These are phyloP conservation scores for Alternaria tenuissima DNA, from an alignment of 2,329 filamentous ascomycete species.

Conservation along the genomic window DNA sequence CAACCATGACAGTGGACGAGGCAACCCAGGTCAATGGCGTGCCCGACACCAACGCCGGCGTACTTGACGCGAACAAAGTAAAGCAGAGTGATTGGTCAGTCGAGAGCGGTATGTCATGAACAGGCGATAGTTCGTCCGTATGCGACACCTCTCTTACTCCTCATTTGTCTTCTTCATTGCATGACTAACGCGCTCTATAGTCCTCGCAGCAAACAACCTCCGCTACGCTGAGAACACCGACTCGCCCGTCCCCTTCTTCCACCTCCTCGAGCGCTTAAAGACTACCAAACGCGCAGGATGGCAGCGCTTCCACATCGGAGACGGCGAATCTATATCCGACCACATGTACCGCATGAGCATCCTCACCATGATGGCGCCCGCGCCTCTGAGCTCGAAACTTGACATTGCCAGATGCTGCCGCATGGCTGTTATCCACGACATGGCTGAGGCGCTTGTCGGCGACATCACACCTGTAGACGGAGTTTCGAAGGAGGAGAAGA, in stretches of 20 bases:
- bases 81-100: slow-evolving; percentile 50
- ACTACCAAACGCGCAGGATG: slow-evolving; percentile 96
- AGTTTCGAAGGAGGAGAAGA: slow-evolving; percentile 87
- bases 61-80: slow-evolving; percentile 40
- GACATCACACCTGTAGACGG: slow-evolving; percentile 95
- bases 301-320: slow-evolving; percentile 80
- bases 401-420: slow-evolving; percentile 86
- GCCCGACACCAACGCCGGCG: slow-evolving; percentile 46
- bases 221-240: slow-evolving; percentile 66
- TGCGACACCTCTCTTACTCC: slow-evolving; percentile 37
- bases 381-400: slow-evolving; percentile 73
- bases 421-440: slow-evolving; percentile 97
- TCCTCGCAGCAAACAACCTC: slow-evolving; percentile 69
- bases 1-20: slow-evolving; percentile 43
- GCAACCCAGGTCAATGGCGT: slow-evolving; percentile 54
- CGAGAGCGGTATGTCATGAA: slow-evolving; percentile 55
- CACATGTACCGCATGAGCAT: slow-evolving; percentile 99
- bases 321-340: slow-evolving; percentile 90
- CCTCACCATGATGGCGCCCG: slow-evolving; percentile 89
- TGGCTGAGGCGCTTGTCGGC: slow-evolving; percentile 93
- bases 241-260: slow-evolving; percentile 91
- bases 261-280: slow-evolving; percentile 92
- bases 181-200: slow-evolving; percentile 49
- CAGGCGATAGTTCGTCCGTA: slow-evolving; percentile 37
- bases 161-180: not conserved